These are phyloP conservation scores for Cyberlindnera maritima DNA, from an alignment of 805 yeast species.

Conservation along the genomic window DNA sequence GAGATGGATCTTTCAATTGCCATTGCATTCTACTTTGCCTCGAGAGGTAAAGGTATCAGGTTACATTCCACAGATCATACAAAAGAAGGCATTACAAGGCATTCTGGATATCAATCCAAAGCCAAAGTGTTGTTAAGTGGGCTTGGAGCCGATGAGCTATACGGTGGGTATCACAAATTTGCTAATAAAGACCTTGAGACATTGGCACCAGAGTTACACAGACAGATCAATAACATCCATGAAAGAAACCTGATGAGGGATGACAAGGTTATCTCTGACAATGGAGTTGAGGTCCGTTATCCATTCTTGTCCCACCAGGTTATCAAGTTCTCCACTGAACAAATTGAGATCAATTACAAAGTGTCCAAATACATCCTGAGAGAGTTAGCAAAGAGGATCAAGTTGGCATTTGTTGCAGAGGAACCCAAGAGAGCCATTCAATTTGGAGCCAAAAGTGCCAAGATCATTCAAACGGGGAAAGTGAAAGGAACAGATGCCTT, in stretches of 20 bases:
- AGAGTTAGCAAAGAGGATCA: slow-evolving; percentile 51
- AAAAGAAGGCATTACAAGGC: slow-evolving; percentile 7
- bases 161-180: slow-evolving; percentile 94
- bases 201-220: slow-evolving; percentile 56
- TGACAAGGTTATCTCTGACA: slow-evolving; percentile 78
- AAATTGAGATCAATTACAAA: slow-evolving; percentile 49
- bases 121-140: slow-evolving; percentile 84
- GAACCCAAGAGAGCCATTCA: slow-evolving; percentile 95
- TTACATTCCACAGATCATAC: not conserved
- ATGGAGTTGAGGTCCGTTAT: slow-evolving; percentile 90
- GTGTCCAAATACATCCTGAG: slow-evolving; percentile 59
- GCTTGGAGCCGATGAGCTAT: slow-evolving; percentile 94
- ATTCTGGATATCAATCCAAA: slow-evolving; percentile 40
- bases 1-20: slow-evolving; percentile 97
- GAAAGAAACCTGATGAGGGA: slow-evolving; percentile 85
- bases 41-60: slow-evolving; percentile 48
- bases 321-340: slow-evolving; percentile 44
- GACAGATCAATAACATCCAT: slow-evolving; percentile 73
- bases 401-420: slow-evolving; percentile 51
- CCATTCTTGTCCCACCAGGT: slow-evolving; percentile 75
- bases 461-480: slow-evolving; percentile 77
- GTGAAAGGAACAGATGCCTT: slow-evolving; percentile 69
- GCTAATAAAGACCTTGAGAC: slow-evolving; percentile 41
- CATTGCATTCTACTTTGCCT: slow-evolving; percentile 90
- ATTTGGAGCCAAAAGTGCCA: slow-evolving; percentile 94